phyloP scores from a whole-genome alignment of 2,329 filamentous ascomycete genomes.

The Pezicula neosporulosa region DNA sequence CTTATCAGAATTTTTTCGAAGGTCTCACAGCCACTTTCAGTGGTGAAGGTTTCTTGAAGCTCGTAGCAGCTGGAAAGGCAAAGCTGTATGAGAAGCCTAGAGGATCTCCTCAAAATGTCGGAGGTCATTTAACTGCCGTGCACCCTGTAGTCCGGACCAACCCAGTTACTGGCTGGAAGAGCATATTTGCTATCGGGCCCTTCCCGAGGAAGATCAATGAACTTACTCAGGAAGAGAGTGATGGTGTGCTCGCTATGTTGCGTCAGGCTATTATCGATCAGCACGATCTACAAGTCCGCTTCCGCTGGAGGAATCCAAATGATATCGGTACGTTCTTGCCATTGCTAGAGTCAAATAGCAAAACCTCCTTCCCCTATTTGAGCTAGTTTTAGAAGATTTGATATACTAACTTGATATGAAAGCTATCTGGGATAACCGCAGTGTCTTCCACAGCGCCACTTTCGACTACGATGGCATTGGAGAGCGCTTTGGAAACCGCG shows the following conservation, averaged over 20 bases:
- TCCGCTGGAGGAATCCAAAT: conserved; percentile 33
- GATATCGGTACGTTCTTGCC: conserved; percentile 33
- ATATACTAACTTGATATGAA: conserved; percentile 31
- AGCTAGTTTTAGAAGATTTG: background rate
- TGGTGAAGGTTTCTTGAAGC: conserved; percentile 43
- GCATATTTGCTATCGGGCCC: conserved; percentile 45
- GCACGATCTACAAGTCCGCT: conserved; percentile 48
- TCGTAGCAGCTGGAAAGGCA: conserved; percentile 39
- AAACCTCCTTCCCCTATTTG: background rate
- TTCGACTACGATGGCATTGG: conserved; percentile 55
- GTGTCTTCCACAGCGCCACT: conserved; percentile 47
- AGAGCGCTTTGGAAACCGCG: conserved; percentile 40
- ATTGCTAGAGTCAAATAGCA: background rate
- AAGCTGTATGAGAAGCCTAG: conserved; percentile 39
- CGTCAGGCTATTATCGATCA: conserved; percentile 44
- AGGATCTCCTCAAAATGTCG: conserved; percentile 55
- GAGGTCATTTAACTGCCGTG: conserved; percentile 36
- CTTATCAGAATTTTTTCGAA: conserved; percentile 44
- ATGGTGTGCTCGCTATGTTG: conserved; percentile 38
- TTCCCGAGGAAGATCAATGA: conserved; percentile 51
- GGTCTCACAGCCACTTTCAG: conserved; percentile 45
- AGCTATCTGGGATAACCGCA: conserved; percentile 64
- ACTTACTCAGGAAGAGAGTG: conserved; percentile 48
- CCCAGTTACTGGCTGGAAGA: conserved; percentile 56
- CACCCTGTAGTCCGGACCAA: conserved; percentile 55